Evolutionary conservation across 768 basidiomycete species (phyloP), one percentile per base, ranked within the genome.

Genomic region (Termitomyces bulborhizus): DNA sequence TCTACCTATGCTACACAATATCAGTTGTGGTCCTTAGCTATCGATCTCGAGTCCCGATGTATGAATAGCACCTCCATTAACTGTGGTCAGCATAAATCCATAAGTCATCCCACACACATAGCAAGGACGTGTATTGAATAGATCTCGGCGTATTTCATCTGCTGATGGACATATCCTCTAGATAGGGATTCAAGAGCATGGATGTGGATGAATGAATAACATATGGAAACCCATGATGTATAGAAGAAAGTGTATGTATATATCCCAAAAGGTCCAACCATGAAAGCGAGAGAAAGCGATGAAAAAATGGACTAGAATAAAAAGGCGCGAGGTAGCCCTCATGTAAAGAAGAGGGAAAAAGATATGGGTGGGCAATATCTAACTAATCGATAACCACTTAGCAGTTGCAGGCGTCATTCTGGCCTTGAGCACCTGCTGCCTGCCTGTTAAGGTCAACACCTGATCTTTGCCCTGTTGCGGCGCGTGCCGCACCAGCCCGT

Each of bases 371-470:
- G 29, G 53, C 48, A 46, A 51, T n/a, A 39, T 42, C 34, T 26
- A 44, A 36, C 36, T 16, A 45, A 42, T 47, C 45, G 44, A 36
- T 21, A 24, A 26, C 34, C 47, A 45, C 56, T 73, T 73, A 93
- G 71, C 90, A 93, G 66, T 90, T 92, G 75, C 90, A 93, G 53
- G 74, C 72, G 42, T 90, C 88, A 59, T 76, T 76, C 65, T 82
- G 78, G 42, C 76, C 78, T 58, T 76, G 75, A 15, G 76, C 66
- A 56, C 75, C 65, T 48, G 69, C 60, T 21, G 79, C 60, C 66
- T 86, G 85, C 65, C 78, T 89, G 73, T 88, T 90, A 57, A 93
- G 81, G 68, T 93, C 88, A n/a, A 93, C 85, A 41, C 87, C 88
- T 56, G 82, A 69, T 62, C 84, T 74, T 55, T 76, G 75, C 32